phyloP scores from a whole-genome alignment of 2,329 filamentous ascomycete species.

The Lithohypha guttulata region DNA sequence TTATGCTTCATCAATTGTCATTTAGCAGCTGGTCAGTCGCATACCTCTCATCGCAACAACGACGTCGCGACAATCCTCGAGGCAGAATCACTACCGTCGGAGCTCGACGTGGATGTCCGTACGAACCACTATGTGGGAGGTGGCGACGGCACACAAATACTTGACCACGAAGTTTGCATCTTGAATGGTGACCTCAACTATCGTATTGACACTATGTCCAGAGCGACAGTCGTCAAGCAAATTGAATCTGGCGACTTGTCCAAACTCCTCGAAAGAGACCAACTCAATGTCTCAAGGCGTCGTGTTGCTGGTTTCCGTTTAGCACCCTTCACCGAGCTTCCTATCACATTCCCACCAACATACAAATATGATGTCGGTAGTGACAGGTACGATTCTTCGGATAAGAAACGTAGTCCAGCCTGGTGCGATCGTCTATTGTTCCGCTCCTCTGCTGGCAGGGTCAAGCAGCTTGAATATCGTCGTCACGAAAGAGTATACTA shows the following conservation, averaged over 20 bases:
- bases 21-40: constrained; percentile 82
- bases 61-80: constrained; percentile 88
- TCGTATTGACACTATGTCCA: constrained; percentile 92
- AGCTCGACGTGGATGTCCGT: constrained; percentile 55
- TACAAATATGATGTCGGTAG: constrained; percentile 98
- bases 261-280: constrained; percentile 86
- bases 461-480: constrained; percentile 79
- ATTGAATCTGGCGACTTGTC: constrained; percentile 68
- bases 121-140: constrained; percentile 76
- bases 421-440: constrained; percentile 96
- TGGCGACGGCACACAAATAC: constrained; percentile 88
- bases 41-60: constrained; percentile 82
- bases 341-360: constrained; percentile 85
- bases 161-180: constrained; percentile 96
- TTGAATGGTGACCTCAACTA: constrained; percentile 96
- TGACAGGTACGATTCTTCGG: constrained; percentile 84
- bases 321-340: constrained; percentile 78
- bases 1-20: constrained; percentile 97
- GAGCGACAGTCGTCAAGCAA: constrained; percentile 80
- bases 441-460: constrained; percentile 58
- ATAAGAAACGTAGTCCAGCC: constrained; percentile 86
- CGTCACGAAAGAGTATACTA: constrained; percentile 73
- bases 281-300: constrained; percentile 76
- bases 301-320: constrained; percentile 85
- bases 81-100: constrained; percentile 58